phyloP scores from a whole-genome alignment of 1,139 yeast species.

The Citeromyces hawaiiensis region DNA sequence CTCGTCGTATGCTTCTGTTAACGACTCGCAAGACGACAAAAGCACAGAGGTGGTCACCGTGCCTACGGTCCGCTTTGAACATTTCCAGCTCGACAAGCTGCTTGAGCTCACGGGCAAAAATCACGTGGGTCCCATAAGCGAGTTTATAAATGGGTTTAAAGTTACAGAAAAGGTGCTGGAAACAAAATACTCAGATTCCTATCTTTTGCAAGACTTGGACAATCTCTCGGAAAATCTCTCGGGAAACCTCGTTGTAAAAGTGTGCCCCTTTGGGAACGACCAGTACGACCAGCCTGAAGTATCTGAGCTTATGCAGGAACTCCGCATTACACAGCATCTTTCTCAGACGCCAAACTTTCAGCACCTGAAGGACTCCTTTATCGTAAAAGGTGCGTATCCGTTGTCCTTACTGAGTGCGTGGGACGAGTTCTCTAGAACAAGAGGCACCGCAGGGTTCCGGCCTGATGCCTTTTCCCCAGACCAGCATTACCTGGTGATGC shows the following conservation, averaged over 20 bases:
- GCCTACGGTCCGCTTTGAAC: conserved; percentile 11
- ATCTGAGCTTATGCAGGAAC: conserved; percentile 30
- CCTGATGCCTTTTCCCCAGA: conserved; percentile 20
- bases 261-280: conserved; percentile 35
- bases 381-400: conserved; percentile 35
- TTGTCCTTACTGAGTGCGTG: conserved; percentile 22
- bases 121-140: conserved; percentile 16
- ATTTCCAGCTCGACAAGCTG: conserved; percentile 18
- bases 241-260: conserved; percentile 29
- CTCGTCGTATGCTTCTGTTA: conserved; percentile 13
- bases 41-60: conserved; percentile 7
- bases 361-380: conserved; percentile 22
- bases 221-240: no score
- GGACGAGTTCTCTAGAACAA: conserved; percentile 23
- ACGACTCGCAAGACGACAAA: conserved; percentile 3
- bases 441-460: conserved; percentile 8
- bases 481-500: conserved; percentile 30
- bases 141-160: conserved; percentile 13
- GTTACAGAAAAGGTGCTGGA: conserved; percentile 7
- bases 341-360: conserved; percentile 26
- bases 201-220: conserved; percentile 32
- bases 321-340: conserved; percentile 25
- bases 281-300: conserved; percentile 25
- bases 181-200: conserved; percentile 29
- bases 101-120: conserved; percentile 20